Percentiles rank a stretch among this genome's conserved stretches.
Conservation (phyloP, 1,284 basidiomycete species). For the Cutaneotrichosporon sp. region DNA sequence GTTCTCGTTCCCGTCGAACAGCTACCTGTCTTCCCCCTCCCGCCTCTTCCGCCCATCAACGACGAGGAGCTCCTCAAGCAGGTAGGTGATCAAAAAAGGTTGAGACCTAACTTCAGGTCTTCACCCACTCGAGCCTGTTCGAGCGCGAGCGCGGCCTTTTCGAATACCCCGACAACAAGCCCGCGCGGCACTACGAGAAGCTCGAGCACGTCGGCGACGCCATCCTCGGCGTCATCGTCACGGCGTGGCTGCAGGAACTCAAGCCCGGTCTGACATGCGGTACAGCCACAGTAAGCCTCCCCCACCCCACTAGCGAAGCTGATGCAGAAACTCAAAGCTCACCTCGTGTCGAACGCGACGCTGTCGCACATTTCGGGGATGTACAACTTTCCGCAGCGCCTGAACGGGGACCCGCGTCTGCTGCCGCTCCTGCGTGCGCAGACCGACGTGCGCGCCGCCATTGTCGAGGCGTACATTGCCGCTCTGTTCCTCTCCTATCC, state of each 20-base stretch:
- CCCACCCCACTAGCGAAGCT: too few relatives aligned
- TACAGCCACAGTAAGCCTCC: constrained; percentile 36
- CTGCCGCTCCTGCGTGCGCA: constrained; percentile 35
- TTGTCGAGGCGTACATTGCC: constrained; percentile 46
- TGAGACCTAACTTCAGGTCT: constrained; percentile 11
- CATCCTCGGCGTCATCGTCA: constrained; percentile 43
- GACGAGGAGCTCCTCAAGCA: constrained; percentile 26
- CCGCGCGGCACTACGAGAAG: constrained; percentile 38
- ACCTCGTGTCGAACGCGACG: constrained; percentile 43
- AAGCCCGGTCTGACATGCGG: constrained; percentile 37
- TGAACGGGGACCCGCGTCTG: constrained; percentile 29
- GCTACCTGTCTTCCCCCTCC: constrained; percentile 37
- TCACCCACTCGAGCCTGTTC: constrained; percentile 34
- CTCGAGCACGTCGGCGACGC: constrained; percentile 44
- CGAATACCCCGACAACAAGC: constrained; percentile 27
- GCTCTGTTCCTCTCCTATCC: constrained; percentile 38
- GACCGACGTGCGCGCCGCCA: constrained; percentile 40
- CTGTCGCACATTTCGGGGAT: constrained; percentile 40
- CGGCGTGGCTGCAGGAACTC: constrained; percentile 40
- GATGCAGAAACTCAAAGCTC: constrained; percentile 42
- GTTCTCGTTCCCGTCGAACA: constrained; percentile 38
- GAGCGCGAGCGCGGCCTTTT: constrained; percentile 27
- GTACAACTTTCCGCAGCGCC: constrained; percentile 37
- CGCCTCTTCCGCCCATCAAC: constrained; percentile 33
- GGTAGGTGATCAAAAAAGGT: constrained; percentile 7